Conservation (phyloP, 352 stramenopile species). For the Aphanomyces cochlioides region DNA sequence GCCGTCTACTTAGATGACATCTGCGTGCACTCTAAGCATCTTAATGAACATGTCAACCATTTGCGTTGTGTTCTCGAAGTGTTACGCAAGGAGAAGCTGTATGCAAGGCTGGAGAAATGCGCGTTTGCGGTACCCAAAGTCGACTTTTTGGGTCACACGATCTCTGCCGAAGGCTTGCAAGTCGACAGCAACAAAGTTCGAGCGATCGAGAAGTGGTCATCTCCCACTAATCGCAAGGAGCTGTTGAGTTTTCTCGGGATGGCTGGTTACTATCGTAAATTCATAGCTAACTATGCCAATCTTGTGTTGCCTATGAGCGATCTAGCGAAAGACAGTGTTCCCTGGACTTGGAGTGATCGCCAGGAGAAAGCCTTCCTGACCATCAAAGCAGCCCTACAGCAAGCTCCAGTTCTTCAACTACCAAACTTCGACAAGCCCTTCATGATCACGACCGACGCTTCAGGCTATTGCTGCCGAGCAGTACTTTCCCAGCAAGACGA, state of each 20-base stretch:
- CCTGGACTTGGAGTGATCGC: slow-evolving; percentile 27
- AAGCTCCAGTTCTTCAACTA: slow-evolving; percentile 6
- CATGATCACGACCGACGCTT: slow-evolving; percentile 36
- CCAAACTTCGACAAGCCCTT: neutral
- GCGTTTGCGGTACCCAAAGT: slow-evolving; percentile 23
- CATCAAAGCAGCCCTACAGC: neutral
- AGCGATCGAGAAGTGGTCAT: slow-evolving; percentile 23
- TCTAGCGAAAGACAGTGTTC: slow-evolving; percentile 27
- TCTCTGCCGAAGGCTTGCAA: slow-evolving; percentile 10
- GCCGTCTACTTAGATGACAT: slow-evolving; percentile 28
- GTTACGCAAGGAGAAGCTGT: slow-evolving; percentile 14
- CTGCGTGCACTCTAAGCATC: slow-evolving; percentile 3
- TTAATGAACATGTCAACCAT: slow-evolving; percentile 11
- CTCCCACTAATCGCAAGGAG: slow-evolving; percentile 25
- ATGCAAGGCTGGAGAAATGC: slow-evolving; percentile 22
- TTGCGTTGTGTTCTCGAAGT: neutral
- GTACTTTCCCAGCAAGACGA: slow-evolving; percentile 18
- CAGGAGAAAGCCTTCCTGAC: neutral
- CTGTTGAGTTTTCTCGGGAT: slow-evolving; percentile 33
- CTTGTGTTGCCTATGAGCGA: slow-evolving; percentile 30
- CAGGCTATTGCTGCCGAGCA: slow-evolving; percentile 28
- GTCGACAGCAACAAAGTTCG: slow-evolving; percentile 28
- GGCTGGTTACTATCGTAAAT: slow-evolving; percentile 34
- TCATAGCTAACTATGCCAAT: slow-evolving; percentile 30
- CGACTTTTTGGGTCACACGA: slow-evolving; percentile 30